phyloP scores from a whole-genome alignment of 495 filamentous ascomycete species.

The Penicillium atrosanguineum region DNA sequence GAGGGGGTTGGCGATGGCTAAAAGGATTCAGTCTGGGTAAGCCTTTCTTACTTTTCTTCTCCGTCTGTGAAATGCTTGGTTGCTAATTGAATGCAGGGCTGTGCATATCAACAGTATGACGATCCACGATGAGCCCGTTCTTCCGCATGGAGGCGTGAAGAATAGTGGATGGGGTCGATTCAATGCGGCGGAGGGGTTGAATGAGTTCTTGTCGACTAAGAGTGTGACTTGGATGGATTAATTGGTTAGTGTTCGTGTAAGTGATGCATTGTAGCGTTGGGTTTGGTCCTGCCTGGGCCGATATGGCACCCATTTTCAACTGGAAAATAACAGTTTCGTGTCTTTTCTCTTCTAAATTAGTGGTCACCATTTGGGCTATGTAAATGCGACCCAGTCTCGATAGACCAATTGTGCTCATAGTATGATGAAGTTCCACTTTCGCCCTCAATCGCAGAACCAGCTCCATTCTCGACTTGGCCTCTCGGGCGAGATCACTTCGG shows the following conservation, averaged over 20 bases:
- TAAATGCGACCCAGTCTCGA: too few species aligned
- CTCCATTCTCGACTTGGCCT: neutral
- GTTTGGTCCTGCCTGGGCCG: neutral
- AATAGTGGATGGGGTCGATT: constrained; percentile 75
- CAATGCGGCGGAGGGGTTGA: constrained; percentile 51
- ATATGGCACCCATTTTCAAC: neutral
- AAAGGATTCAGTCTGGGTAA: constrained; percentile 46
- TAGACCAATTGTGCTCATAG: too few species aligned
- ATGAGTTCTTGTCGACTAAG: constrained; percentile 82
- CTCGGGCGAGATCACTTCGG: neutral
- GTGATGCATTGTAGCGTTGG: neutral
- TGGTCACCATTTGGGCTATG: too few species aligned
- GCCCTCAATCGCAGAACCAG: too few species aligned
- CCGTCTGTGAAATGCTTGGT: neutral
- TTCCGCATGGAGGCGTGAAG: constrained; percentile 86
- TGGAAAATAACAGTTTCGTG: neutral
- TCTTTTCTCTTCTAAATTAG: neutral
- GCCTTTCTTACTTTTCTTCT: constrained; percentile 7
- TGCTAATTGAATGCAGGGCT: constrained; percentile 36
- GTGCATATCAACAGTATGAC: constrained; percentile 90
- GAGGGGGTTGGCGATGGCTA: constrained; percentile 42
- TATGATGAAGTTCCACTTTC: too few species aligned
- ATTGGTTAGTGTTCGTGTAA: neutral
- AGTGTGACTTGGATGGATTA: constrained; percentile 69
- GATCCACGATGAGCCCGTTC: constrained; percentile 73